phyloP scores from a whole-genome alignment of 1,284 basidiomycete genomes.

The Tilletia caries region DNA sequence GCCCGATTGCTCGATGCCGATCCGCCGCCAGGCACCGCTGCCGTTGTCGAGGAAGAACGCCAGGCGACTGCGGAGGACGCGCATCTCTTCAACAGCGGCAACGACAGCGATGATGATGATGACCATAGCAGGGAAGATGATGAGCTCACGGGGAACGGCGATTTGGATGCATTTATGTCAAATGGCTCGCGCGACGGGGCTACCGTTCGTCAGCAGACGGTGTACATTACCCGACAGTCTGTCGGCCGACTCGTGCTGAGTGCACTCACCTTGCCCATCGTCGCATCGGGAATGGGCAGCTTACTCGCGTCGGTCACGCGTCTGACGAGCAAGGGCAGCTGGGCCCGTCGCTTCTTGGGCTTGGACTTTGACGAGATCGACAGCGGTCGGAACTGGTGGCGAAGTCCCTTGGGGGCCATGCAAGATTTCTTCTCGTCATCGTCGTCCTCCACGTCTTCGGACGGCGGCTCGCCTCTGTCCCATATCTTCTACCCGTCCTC shows the following conservation, averaged over 20 bases:
- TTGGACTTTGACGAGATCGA: constrained; percentile 15
- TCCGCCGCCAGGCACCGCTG: background rate
- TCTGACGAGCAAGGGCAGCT: constrained; percentile 10
- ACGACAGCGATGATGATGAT: constrained; percentile 18
- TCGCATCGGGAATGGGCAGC: constrained; percentile 36
- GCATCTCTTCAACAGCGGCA: background rate
- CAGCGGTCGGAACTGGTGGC: background rate
- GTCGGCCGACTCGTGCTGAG: constrained; percentile 35
- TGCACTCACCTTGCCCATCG: constrained; percentile 40
- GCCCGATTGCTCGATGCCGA: background rate
- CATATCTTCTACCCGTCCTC: background rate
- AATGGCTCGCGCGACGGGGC: background rate
- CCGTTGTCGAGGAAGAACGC: background rate
- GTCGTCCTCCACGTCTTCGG: background rate
- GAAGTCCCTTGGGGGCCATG: background rate
- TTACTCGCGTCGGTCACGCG: constrained; percentile 11
- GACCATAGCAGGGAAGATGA: constrained; percentile 21
- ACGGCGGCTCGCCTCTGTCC: too few species aligned
- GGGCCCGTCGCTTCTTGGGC: constrained; percentile 25
- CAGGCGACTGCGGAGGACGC: constrained; percentile 14
- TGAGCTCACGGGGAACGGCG: background rate
- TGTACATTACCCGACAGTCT: constrained; percentile 37
- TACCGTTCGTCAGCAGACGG: constrained; percentile 18
- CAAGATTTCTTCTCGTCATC: background rate
- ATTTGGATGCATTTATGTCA: background rate